These are phyloP conservation scores for Fusarium buharicum DNA, from an alignment of 2,329 filamentous ascomycete species.

Conservation along the genomic window DNA sequence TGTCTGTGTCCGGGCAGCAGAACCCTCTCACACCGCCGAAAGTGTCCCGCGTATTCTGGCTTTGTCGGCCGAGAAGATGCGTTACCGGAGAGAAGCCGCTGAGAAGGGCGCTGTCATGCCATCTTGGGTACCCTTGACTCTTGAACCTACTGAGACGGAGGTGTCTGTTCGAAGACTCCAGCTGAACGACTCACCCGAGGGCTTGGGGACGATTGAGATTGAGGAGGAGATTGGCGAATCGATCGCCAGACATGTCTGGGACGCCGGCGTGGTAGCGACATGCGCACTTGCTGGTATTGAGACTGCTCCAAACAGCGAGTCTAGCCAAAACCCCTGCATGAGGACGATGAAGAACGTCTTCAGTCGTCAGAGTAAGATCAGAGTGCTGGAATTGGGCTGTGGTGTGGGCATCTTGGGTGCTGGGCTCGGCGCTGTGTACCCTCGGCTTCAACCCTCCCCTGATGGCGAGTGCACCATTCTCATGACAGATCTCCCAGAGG, in stretches of 20 bases:
- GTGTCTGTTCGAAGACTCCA: slow-evolving; percentile 47
- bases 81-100: slow-evolving; percentile 31
- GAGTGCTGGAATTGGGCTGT: slow-evolving; percentile 65
- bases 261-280: slow-evolving; percentile 62
- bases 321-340: slow-evolving; percentile 46
- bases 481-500: slow-evolving; percentile 67
- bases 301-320: slow-evolving; percentile 41
- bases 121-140: slow-evolving; percentile 53
- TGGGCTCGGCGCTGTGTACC: slow-evolving; percentile 56
- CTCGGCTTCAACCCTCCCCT: slow-evolving; percentile 31
- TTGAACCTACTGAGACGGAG: slow-evolving; percentile 37
- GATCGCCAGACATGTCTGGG: slow-evolving; percentile 69
- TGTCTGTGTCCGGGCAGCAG: slow-evolving; percentile 45
- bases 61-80: slow-evolving; percentile 31
- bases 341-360: slow-evolving; percentile 48
- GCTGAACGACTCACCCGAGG: slow-evolving; percentile 39
- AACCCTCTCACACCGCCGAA: slow-evolving; percentile 43
- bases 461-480: slow-evolving; percentile 52
- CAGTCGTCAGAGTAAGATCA: slow-evolving; percentile 45
- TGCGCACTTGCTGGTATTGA: slow-evolving; percentile 49
- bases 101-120: slow-evolving; percentile 56
- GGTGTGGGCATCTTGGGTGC: slow-evolving; percentile 67
- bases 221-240: slow-evolving; percentile 69
- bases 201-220: slow-evolving; percentile 52
- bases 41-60: slow-evolving; percentile 44